A percentile compares a stretch with the other conserved stretches of the same genome.
Evolutionary conservation across 129 eudicot genomes (phyloP).

Genomic region (Apium graveolens): DNA sequence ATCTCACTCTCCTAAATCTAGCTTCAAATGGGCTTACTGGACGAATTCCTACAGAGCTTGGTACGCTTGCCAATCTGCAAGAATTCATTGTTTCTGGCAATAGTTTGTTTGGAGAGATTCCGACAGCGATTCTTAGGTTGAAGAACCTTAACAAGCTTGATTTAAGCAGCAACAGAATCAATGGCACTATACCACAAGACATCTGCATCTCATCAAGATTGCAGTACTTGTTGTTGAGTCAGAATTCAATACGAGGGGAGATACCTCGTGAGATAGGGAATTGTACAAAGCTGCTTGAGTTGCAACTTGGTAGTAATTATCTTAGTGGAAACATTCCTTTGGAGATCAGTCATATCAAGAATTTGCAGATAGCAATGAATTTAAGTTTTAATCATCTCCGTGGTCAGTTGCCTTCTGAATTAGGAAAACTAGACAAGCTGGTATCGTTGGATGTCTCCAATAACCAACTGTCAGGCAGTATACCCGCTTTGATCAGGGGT

Average conservation of each 20-base stretch:
- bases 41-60: conserved; percentile 57
- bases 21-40: conserved; percentile 88
- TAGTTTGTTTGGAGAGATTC: conserved; percentile 70
- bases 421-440: conserved; percentile 83
- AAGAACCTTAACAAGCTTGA: conserved; percentile 89
- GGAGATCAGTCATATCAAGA: conserved; percentile 83
- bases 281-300: conserved; percentile 65
- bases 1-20: conserved; percentile 71
- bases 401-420: conserved; percentile 70
- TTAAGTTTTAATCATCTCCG: conserved; percentile 81
- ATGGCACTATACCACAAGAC: conserved; percentile 67
- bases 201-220: conserved; percentile 69
- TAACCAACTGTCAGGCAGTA: conserved; percentile 69
- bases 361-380: conserved; percentile 78
- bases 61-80: conserved; percentile 60
- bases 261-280: conserved; percentile 81
- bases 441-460: conserved; percentile 80
- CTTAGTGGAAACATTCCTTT: conserved; percentile 73
- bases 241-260: conserved; percentile 67
- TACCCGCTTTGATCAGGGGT: conserved; percentile 62
- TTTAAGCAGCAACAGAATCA: conserved; percentile 68
- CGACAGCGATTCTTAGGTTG: conserved; percentile 48
- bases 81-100: conserved; percentile 82
- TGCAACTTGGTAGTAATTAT: conserved; percentile 78
- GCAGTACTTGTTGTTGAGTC: conserved; percentile 64